Conservation (phyloP, 208 protist genomes). For the Leptomonas pyrrhocoris region DNA sequence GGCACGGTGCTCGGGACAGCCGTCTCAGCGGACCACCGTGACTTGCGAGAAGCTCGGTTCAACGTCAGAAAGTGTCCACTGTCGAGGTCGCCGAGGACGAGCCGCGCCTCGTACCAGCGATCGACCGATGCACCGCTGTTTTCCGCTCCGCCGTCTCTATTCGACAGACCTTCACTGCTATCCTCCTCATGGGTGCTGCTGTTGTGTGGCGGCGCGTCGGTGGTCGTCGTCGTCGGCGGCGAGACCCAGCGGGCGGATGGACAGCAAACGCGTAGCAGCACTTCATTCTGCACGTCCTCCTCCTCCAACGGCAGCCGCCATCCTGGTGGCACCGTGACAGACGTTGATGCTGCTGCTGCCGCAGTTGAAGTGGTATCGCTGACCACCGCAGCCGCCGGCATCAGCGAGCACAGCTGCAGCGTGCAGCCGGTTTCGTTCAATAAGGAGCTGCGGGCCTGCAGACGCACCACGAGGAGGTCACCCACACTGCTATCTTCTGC, state of each 20-base stretch:
- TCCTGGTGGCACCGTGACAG: conserved; percentile 25
- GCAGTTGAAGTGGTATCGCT: not conserved
- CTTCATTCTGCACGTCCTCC: conserved; percentile 22
- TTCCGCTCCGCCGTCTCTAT: not conserved
- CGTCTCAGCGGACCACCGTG: not conserved
- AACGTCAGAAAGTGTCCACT: conserved; percentile 33
- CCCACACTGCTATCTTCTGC: conserved; percentile 6
- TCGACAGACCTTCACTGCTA: no score
- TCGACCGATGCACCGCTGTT: not conserved
- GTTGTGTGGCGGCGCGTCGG: not conserved
- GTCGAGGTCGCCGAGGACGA: conserved; percentile 34
- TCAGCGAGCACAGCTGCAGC: conserved; percentile 31
- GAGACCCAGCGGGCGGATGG: conserved; percentile 27
- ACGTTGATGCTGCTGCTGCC: not conserved
- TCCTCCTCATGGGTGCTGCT: not conserved
- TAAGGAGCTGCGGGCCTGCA: conserved; percentile 56
- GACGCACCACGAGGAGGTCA: conserved; percentile 51
- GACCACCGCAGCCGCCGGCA: not conserved
- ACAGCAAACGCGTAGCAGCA: conserved; percentile 29
- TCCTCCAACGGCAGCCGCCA: conserved; percentile 35
- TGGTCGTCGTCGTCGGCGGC: not conserved
- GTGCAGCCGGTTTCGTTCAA: conserved; percentile 55
- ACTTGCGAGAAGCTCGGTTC: not conserved
- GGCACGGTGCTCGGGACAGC: not conserved
- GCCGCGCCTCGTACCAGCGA: conserved; percentile 33